Base-by-base conservation (phyloP, 768 basidiomycete genomes). In the Pulveroboletus ravenelii region DNA sequence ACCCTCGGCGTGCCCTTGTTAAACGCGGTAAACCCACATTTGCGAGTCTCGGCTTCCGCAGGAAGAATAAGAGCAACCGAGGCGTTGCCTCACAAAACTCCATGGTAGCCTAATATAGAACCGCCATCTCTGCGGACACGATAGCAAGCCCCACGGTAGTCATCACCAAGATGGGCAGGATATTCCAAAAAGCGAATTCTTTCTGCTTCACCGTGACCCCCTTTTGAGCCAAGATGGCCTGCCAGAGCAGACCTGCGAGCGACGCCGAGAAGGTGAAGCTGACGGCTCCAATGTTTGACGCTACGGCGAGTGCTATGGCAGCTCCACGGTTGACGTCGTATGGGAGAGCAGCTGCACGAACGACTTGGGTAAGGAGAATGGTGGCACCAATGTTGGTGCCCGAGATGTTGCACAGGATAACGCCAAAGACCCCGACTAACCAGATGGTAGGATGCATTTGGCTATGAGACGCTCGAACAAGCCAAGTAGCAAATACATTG, bases 371-470 rank as follows among this genome's bases (percentile, higher is more conserved):
- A 14, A 94, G 79, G 30, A 96, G 78, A 64, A 97, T 93, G 5
- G 89, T 92, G 3, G 89, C 87, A 34, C 91, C 91, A 48, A 94
- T 94, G 69, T 94, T 94, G 6, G 92, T 94, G 0, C 92, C 91
- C 15, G 86, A 81, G 45, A 90, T 70, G 60, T 92, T 90, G 66
- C 89, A 92, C 20, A 89, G 72, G 36, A 90, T 63, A 35, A 92
- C 84, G 5, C 85, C 79, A 34, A 90, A 69, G 18, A 85, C 71
- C 34, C 87, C 87, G 61, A 91, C 77, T 46, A 88, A 58, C 78
- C 81, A 86, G 31, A 87, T 74, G 6, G 78, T 72, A 3, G 78
- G 72, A 48, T 75, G 70, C 52, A 80, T 73, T 41, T 77, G 55
- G 0, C 69, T 58, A 1, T 50, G 45, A 0, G 74, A 74, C 15